Conservation (phyloP, 1,284 basidiomycete species). For the Pseudozyma hubeiensis region DNA sequence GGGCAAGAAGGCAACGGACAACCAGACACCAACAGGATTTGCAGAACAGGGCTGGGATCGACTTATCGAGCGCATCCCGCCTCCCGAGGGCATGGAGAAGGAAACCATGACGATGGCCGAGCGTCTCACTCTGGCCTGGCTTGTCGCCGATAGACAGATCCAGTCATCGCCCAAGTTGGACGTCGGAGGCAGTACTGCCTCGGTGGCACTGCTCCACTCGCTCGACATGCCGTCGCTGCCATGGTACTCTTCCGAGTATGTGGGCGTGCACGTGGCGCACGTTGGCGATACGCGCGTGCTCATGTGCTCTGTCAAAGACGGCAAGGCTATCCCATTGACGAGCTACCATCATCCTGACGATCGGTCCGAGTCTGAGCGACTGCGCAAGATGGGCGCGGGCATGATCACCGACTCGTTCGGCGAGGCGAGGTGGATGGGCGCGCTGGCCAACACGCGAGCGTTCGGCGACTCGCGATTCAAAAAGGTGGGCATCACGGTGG, state of each 20-base stretch:
- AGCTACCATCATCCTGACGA: slow-evolving; percentile 86
- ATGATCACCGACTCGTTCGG: slow-evolving; percentile 95
- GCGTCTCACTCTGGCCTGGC: slow-evolving; percentile 64
- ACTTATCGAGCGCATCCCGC: slow-evolving; percentile 46
- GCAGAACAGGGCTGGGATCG: slow-evolving; percentile 24
- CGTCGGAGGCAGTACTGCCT: slow-evolving; percentile 83
- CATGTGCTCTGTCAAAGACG: slow-evolving; percentile 80
- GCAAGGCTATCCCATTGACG: slow-evolving; percentile 78
- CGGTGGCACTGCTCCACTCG: slow-evolving; percentile 87
- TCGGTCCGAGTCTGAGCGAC: slow-evolving; percentile 82
- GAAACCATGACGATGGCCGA: slow-evolving; percentile 61
- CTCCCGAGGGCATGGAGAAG: slow-evolving; percentile 47
- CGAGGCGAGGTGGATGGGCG: slow-evolving; percentile 96
- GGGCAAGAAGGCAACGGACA: not conserved
- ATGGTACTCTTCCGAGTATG: slow-evolving; percentile 66
- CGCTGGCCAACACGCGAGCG: slow-evolving; percentile 90
- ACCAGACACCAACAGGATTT: slow-evolving; percentile 4
- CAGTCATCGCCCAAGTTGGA: slow-evolving; percentile 53
- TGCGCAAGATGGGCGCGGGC: slow-evolving; percentile 87
- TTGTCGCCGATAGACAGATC: slow-evolving; percentile 63
- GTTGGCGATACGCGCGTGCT: slow-evolving; percentile 85
- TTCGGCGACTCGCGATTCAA: slow-evolving; percentile 93
- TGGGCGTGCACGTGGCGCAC: slow-evolving; percentile 81
- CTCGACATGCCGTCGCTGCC: slow-evolving; percentile 76
- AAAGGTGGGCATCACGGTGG: slow-evolving; percentile 78